These are phyloP conservation scores for Symbiotaphrina buchneri DNA, from an alignment of 495 filamentous ascomycete genomes.

Conservation along the genomic window DNA sequence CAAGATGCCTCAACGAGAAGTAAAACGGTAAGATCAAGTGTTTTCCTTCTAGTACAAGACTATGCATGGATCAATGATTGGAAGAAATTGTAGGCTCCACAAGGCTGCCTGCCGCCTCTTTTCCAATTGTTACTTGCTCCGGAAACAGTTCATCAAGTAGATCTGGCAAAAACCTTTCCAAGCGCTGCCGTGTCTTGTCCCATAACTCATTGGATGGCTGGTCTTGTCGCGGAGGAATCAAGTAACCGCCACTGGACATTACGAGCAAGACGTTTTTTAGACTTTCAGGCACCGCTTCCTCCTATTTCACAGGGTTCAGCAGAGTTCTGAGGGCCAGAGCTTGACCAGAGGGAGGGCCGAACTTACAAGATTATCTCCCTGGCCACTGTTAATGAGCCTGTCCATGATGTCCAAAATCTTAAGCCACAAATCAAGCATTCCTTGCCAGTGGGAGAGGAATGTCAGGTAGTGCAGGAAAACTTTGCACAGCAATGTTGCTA, in stretches of 20 bases:
- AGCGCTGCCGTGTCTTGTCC: slow-evolving; percentile 66
- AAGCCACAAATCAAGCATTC: slow-evolving; percentile 86
- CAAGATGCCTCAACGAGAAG: too few relatives aligned
- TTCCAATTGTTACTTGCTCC: slow-evolving; percentile 12
- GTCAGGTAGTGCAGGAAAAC: slow-evolving; percentile 91
- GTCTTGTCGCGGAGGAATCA: slow-evolving; percentile 47
- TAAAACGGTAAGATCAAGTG: too few relatives aligned
- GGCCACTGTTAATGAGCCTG: slow-evolving; percentile 86
- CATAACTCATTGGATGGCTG: slow-evolving; percentile 36
- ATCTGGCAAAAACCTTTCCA: slow-evolving; percentile 76
- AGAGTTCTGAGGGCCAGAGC: slow-evolving; percentile 3
- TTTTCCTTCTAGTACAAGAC: too few relatives aligned
- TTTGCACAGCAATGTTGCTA: slow-evolving; percentile 76
- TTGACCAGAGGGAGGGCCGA: neutral
- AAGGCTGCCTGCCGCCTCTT: slow-evolving; percentile 2
- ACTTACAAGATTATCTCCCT: slow-evolving; percentile 71
- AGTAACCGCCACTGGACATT: slow-evolving; percentile 76
- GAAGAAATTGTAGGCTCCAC: too few relatives aligned
- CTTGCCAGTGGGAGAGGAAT: slow-evolving; percentile 60
- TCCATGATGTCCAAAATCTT: slow-evolving; percentile 90
- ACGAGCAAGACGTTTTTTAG: slow-evolving; percentile 93
- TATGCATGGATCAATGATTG: too few relatives aligned
- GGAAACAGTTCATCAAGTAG: slow-evolving; percentile 27
- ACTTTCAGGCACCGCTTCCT: slow-evolving; percentile 88
- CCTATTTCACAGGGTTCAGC: slow-evolving; percentile 20